Conservation (phyloP, 208 protist species). For the Blechomonas ayalai region DNA sequence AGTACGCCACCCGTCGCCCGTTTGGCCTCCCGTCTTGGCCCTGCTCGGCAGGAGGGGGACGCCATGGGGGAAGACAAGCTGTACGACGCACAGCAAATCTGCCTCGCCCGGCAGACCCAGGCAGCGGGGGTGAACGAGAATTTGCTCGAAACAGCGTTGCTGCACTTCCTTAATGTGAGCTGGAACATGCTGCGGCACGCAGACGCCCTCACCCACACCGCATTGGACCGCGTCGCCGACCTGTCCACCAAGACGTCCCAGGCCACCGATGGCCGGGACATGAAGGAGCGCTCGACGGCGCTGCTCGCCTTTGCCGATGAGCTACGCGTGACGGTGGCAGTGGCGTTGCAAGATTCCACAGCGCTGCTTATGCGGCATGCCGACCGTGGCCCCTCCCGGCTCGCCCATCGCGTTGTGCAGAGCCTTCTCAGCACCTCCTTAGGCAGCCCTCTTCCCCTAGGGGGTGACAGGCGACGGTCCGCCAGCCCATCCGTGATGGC, state of each 20-base stretch:
- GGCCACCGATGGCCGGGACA: not conserved
- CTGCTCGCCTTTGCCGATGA: constrained; percentile 46
- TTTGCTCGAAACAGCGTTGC: constrained; percentile 40
- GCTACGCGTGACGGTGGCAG: constrained; percentile 36
- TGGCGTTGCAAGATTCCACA: constrained; percentile 30
- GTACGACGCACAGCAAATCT: not conserved
- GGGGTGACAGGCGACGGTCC: not conserved
- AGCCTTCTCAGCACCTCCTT: constrained; percentile 43
- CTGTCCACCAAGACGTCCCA: no score
- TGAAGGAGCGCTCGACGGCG: constrained; percentile 6
- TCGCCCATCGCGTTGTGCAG: constrained; percentile 24
- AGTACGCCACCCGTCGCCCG: no score
- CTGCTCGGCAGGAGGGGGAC: no score
- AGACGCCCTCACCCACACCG: constrained; percentile 54
- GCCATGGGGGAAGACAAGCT: not conserved
- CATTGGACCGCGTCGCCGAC: constrained; percentile 23
- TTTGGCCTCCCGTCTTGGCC: no score
- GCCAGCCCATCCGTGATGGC: no score
- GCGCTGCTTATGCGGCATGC: no score
- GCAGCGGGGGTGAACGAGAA: constrained; percentile 37
- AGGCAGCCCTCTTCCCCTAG: constrained; percentile 27
- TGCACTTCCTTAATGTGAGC: constrained; percentile 68
- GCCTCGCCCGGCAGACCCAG: constrained; percentile 30
- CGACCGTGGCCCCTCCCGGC: no score
- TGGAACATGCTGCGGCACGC: constrained; percentile 30